These are phyloP conservation scores for Venturiaceae sp. DNA, from an alignment of 2,329 filamentous ascomycete genomes.

Conservation along the genomic window DNA sequence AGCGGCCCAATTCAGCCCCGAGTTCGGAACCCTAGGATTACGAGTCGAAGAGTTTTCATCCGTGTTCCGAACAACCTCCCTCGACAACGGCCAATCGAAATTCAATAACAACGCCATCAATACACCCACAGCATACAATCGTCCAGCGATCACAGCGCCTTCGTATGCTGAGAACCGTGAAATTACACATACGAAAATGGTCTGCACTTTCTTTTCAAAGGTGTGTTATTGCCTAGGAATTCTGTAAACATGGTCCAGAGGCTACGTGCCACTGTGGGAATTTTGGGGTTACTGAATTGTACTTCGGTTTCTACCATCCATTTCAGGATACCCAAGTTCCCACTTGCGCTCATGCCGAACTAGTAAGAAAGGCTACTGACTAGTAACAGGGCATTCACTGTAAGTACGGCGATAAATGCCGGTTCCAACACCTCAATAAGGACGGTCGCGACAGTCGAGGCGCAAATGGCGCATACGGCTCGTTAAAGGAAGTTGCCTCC, in stretches of 20 bases:
- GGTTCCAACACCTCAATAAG: not conserved
- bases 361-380: not conserved
- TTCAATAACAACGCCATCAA: not conserved
- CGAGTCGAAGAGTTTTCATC: conserved; percentile 40
- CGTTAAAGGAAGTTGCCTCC: not conserved
- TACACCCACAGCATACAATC: not conserved
- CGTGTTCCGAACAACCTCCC: conserved; percentile 39
- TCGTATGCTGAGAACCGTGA: not conserved
- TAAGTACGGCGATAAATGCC: not conserved
- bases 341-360: not conserved
- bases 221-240: too few relatives aligned
- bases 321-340: not conserved
- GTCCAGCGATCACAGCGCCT: not conserved
- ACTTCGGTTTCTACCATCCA: too few relatives aligned
- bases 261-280: too few relatives aligned
- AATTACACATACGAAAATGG: not conserved
- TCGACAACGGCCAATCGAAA: conserved; percentile 13
- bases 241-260: too few relatives aligned
- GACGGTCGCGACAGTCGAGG: not conserved
- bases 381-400: not conserved
- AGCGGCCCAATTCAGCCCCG: conserved; percentile 39
- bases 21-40: conserved; percentile 44
- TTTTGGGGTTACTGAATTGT: too few relatives aligned
- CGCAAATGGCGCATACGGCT: not conserved
- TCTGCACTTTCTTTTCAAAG: not conserved